Evolutionary conservation across 2,329 filamentous ascomycete genomes (phyloP).

Genomic region (Colletotrichum truncatum): DNA sequence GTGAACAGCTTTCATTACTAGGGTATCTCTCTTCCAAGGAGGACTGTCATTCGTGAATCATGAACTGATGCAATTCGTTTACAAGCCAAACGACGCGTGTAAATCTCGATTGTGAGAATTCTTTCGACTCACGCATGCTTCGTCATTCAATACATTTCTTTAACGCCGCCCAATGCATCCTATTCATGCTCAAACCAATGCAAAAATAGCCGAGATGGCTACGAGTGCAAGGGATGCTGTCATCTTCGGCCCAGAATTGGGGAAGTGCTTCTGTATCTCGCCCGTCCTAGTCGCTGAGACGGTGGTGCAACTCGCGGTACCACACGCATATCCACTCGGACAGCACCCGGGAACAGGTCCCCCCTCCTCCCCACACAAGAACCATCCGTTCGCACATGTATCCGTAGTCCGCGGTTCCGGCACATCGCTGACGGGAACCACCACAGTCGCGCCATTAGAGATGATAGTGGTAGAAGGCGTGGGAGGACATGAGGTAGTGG

Average conservation of each 20-base stretch:
- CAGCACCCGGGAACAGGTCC: conserved; percentile 84
- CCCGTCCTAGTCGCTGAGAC: conserved; percentile 60
- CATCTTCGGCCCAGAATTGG: conserved; percentile 33
- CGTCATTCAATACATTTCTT: neutral
- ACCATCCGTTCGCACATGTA: conserved; percentile 84
- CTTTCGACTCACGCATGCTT: neutral
- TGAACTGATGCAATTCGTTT: neutral
- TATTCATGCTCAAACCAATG: neutral
- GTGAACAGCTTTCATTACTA: neutral
- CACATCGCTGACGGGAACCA: conserved; percentile 65
- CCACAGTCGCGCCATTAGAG: conserved; percentile 74
- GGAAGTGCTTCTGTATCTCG: conserved; percentile 64
- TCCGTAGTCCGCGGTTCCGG: conserved; percentile 49
- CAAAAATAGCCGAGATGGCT: neutral
- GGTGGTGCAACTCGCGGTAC: conserved; percentile 75
- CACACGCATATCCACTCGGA: conserved; percentile 79
- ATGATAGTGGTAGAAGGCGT: conserved; percentile 70
- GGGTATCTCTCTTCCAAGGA: neutral
- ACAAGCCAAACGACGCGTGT: neutral
- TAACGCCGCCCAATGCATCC: conserved; percentile 24
- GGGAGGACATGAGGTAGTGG: conserved; percentile 79
- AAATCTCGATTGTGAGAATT: neutral
- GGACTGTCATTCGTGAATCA: neutral
- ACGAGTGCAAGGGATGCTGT: neutral
- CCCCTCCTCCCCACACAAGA: conserved; percentile 66